Percentiles rank a stretch among this genome's conserved stretches.
Evolutionary conservation across 164 flowering plant species (phyloP).

Genomic region (Platanus orientalis): DNA sequence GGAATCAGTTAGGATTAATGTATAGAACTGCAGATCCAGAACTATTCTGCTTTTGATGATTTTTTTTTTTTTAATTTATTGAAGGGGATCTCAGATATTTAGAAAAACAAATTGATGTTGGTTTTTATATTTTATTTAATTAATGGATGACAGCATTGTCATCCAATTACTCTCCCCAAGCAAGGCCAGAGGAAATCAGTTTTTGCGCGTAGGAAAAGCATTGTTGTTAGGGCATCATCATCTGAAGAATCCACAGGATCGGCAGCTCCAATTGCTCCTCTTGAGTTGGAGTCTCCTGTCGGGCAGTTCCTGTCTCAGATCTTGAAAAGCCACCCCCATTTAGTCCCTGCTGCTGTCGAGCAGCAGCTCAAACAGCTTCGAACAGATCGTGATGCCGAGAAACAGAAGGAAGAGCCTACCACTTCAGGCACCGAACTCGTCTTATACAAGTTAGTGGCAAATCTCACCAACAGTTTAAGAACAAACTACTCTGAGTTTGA

Average conservation of each 20-base stretch:
- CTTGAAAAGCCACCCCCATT: slow-evolving; percentile 78
- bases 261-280: slow-evolving; percentile 65
- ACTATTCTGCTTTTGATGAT: not conserved
- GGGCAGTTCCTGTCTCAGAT: slow-evolving; percentile 88
- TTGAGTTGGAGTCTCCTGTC: slow-evolving; percentile 76
- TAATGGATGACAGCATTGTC: slow-evolving; percentile 24
- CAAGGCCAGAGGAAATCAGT: slow-evolving; percentile 22
- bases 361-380: slow-evolving; percentile 90
- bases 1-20: not conserved
- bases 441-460: slow-evolving; percentile 57
- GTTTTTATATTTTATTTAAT: not conserved
- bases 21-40: not conserved
- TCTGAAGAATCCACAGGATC: slow-evolving; percentile 37
- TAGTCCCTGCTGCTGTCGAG: slow-evolving; percentile 90
- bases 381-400: slow-evolving; percentile 65
- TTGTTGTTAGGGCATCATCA: slow-evolving; percentile 40
- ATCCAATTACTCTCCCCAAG: slow-evolving; percentile 22
- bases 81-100: not conserved
- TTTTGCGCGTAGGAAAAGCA: slow-evolving; percentile 24
- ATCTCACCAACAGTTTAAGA: not conserved
- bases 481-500: not conserved
- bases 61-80: not conserved
- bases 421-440: slow-evolving; percentile 74
- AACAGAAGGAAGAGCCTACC: slow-evolving; percentile 60
- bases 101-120: not conserved